These are phyloP conservation scores for Fusarium sp. DNA, from an alignment of 2,329 filamentous ascomycete species.

Conservation along the genomic window DNA sequence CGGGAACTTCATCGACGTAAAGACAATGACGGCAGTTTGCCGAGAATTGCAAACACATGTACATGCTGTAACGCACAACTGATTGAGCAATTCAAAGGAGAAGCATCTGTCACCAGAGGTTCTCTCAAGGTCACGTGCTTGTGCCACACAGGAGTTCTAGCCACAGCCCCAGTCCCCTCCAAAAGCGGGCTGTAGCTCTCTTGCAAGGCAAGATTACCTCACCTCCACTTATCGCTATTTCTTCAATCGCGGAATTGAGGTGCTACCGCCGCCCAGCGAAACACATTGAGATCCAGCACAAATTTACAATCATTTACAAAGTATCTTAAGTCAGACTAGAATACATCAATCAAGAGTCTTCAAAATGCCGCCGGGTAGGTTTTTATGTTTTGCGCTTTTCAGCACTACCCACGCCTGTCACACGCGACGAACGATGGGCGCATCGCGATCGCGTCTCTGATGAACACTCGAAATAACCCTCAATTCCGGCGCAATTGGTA, in stretches of 20 bases:
- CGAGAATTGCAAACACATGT: not conserved
- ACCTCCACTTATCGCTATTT: constrained; percentile 14
- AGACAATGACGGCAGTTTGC: not conserved
- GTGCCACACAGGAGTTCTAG: constrained; percentile 16
- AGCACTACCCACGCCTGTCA: not conserved
- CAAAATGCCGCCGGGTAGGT: constrained; percentile 48
- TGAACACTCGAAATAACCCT: not conserved
- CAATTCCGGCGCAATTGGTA: constrained; percentile 6
- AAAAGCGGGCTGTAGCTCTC: constrained; percentile 17
- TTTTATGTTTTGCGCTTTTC: not conserved
- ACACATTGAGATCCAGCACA: not conserved
- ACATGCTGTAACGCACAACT: not conserved
- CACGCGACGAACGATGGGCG: constrained; percentile 9
- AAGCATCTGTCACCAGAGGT: not conserved
- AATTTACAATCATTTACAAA: not conserved
- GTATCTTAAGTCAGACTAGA: not conserved
- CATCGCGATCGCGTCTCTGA: constrained; percentile 14
- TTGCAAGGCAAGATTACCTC: not conserved
- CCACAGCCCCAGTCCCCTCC: constrained; percentile 16
- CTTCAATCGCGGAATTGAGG: constrained; percentile 9
- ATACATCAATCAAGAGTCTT: not conserved
- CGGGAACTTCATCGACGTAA: not conserved
- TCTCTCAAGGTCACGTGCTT: not conserved
- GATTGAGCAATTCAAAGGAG: not conserved
- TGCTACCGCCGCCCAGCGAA: not conserved